Conservation (phyloP, 805 yeast species). For the Candida tallmaniae region DNA sequence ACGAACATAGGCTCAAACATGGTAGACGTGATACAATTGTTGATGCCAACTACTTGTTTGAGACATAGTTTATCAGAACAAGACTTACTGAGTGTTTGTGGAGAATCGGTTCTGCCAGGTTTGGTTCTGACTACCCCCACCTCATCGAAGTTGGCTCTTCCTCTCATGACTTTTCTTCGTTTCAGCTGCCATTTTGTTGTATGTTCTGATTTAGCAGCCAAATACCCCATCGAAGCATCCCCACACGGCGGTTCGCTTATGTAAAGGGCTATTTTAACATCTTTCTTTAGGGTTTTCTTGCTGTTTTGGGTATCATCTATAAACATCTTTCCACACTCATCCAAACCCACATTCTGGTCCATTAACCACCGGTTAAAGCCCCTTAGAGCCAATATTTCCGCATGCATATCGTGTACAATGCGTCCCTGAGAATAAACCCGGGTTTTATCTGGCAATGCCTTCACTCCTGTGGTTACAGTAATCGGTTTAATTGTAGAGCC, state of each 20-base stretch:
- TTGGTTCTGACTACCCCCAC: constrained; percentile 80
- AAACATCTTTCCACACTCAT: neutral
- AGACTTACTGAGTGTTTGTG: constrained; percentile 68
- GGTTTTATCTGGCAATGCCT: constrained; percentile 60
- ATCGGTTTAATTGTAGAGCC: constrained; percentile 30
- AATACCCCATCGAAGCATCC: constrained; percentile 64
- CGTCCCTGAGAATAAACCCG: constrained; percentile 46
- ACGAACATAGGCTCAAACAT: constrained; percentile 34
- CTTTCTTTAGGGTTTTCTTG: too few species aligned
- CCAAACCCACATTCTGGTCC: constrained; percentile 34
- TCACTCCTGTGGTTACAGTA: constrained; percentile 76
- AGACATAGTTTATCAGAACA: constrained; percentile 82
- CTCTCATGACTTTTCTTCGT: constrained; percentile 37
- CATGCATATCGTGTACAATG: constrained; percentile 84
- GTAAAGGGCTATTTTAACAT: constrained; percentile 51
- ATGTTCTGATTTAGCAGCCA: constrained; percentile 6
- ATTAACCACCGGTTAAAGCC: constrained; percentile 61
- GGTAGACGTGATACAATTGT: constrained; percentile 42
- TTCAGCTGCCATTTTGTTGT: neutral
- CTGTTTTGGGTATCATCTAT: neutral
- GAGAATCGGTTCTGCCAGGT: constrained; percentile 86
- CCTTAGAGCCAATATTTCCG: constrained; percentile 74
- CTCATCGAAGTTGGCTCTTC: constrained; percentile 53
- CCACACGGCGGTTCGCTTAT: constrained; percentile 88
- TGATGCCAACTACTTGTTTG: constrained; percentile 54